Base-by-base conservation (phyloP, 208 protist species). In the Porcisia deanei region DNA sequence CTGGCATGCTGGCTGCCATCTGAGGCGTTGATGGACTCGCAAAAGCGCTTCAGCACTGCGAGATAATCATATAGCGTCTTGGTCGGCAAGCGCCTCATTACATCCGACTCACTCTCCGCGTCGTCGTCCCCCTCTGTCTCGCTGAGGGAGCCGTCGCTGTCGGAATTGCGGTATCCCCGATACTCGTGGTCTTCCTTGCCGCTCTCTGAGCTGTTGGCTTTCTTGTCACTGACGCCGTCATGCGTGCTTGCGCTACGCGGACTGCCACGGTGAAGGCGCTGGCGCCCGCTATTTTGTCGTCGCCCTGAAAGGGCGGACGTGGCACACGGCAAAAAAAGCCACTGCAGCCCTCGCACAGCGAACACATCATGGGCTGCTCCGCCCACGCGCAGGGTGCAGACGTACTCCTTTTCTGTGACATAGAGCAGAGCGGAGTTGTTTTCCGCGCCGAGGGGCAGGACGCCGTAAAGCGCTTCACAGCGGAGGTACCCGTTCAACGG, bases 381-480 rank as follows among this genome's bases (percentile, higher is more conserved):
- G 14, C 49, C 70, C 0, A 81, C 30, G 52, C 2, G 12, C 0
- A 96, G 58, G 0, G 80, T 70, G 47, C 80, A 80, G 3, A 92
- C 82, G 53, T 69, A 75, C 59, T 85, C 77, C 37, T 78, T 73
- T 30, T 77, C 73, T 16, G 82, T 80, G 53, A 96, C 87, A 78
- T 92, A 96, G 9, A 96, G 71, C 7, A 96, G 76, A 12, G 91
- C 84, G 0, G 89, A 88, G 49, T 82, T 81, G 71, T n/a, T 75
- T 7, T 18, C 49, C 41, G 64, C 37, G 47, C 88, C 87, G 41
- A 96, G 53, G 1, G 81, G 79, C n/a, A 94, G 71, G 6, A 94
- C 88, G 43, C 91, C 91, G 81, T 93, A 96, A 43, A 96, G 61
- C 7, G 88, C 89, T 54, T 84, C 84, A 65, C 87, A 94, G 34